Evolutionary conservation across 345 rosid genomes (phyloP).

Genomic region (Murraya paniculata): DNA sequence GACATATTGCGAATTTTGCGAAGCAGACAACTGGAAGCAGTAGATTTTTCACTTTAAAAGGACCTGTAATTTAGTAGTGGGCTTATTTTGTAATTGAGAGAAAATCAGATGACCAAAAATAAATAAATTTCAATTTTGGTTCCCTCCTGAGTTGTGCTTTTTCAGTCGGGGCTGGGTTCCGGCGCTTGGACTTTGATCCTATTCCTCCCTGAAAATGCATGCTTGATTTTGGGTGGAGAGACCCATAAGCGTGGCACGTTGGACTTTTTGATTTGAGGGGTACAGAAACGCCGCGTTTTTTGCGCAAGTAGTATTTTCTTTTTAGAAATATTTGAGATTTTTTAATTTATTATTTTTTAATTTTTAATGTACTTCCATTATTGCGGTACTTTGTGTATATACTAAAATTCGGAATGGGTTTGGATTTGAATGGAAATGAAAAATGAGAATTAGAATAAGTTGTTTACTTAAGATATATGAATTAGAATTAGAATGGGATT

Average conservation of each 20-base stretch:
- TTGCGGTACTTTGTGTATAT: no score
- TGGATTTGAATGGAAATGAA: no score
- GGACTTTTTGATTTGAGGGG: neutral
- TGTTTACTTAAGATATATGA: no score
- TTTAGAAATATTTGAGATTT: no score
- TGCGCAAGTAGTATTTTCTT: neutral
- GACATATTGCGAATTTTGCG: constrained; percentile 34
- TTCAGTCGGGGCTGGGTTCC: neutral
- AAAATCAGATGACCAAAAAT: neutral
- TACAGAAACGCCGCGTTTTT: neutral
- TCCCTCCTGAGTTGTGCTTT: neutral
- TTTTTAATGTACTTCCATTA: no score
- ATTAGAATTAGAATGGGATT: no score
- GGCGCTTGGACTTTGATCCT: no score
- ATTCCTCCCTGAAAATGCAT: neutral
- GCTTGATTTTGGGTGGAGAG: no score
- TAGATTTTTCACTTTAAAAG: neutral
- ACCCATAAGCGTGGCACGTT: neutral
- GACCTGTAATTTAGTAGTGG: neutral
- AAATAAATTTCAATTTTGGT: neutral
- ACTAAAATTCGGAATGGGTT: no score
- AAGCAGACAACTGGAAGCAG: neutral
- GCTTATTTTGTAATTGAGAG: neutral
- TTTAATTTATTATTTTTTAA: no score
- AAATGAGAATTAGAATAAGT: no score